Conservation (phyloP, 2,329 filamentous ascomycete species). For the Colletotrichum sojae region DNA sequence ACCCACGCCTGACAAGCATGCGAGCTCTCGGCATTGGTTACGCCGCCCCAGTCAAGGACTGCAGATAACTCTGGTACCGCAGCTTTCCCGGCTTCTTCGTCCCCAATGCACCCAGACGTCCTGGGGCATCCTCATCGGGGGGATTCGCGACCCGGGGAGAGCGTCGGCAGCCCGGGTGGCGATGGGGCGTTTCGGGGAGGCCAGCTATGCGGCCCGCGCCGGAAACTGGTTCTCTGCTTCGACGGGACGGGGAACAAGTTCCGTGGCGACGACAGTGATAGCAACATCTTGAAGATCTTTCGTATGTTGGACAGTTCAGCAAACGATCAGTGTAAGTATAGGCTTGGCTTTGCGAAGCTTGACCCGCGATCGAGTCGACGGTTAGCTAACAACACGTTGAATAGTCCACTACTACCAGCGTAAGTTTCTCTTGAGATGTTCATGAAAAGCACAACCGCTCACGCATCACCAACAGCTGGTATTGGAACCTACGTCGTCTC, state of each 20-base stretch:
- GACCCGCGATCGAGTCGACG: background rate
- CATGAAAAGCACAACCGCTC: background rate
- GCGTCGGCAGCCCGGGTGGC: background rate
- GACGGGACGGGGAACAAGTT: conserved; percentile 77
- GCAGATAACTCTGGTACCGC: no score
- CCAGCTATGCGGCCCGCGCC: conserved; percentile 6
- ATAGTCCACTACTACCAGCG: conserved; percentile 74
- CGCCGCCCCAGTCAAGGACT: no score
- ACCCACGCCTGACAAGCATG: no score
- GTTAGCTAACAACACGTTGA: conserved; percentile 3
- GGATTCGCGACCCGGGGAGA: background rate
- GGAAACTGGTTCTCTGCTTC: conserved; percentile 73
- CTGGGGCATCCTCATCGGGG: background rate
- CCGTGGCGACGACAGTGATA: conserved; percentile 73
- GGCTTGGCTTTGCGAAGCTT: background rate
- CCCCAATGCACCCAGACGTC: conserved; percentile 8
- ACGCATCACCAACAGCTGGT: conserved; percentile 60
- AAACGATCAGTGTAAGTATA: conserved; percentile 68
- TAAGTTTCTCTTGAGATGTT: conserved; percentile 49
- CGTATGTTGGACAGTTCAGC: conserved; percentile 77
- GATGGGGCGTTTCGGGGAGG: conserved; percentile 12
- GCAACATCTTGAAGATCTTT: conserved; percentile 79
- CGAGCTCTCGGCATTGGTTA: no score
- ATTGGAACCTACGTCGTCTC: conserved; percentile 82
- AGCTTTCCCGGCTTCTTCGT: no score